A percentile compares a stretch with the other conserved stretches of the same genome.
phyloP scores from a whole-genome alignment of 345 rosid species.

The Trapa incisa region DNA sequence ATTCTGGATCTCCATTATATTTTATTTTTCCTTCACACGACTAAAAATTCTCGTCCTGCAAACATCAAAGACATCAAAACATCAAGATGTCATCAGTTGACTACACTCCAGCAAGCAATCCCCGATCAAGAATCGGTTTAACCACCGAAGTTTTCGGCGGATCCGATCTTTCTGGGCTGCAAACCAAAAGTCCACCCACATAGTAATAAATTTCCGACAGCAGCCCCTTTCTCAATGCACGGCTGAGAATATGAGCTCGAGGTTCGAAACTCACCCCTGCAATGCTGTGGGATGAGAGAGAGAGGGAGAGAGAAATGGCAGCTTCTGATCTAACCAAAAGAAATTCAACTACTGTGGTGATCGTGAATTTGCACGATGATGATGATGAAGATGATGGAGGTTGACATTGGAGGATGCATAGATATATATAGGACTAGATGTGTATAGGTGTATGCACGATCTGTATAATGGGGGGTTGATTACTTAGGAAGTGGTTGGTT shows the following conservation, averaged over 20 bases:
- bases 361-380: too few species aligned
- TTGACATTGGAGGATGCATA: neutral
- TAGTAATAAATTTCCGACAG: too few species aligned
- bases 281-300: neutral
- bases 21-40: too few species aligned
- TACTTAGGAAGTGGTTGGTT: neutral
- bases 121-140: too few species aligned
- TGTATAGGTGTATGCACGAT: neutral
- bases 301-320: neutral
- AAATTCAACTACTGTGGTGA: neutral
- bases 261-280: neutral
- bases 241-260: neutral
- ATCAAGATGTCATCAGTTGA: too few species aligned
- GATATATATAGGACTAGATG: neutral
- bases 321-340: neutral
- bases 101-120: too few species aligned
- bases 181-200: too few species aligned
- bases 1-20: conserved; percentile 25
- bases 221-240: neutral
- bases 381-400: too few species aligned
- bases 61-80: too few species aligned
- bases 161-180: too few species aligned
- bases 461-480: neutral
- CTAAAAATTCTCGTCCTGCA: too few species aligned
- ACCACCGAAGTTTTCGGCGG: too few species aligned